Evolutionary conservation across 2,329 filamentous ascomycete genomes (phyloP), one percentile per base, ranked within the genome.

Genomic region (Stachybotrys elegans): DNA sequence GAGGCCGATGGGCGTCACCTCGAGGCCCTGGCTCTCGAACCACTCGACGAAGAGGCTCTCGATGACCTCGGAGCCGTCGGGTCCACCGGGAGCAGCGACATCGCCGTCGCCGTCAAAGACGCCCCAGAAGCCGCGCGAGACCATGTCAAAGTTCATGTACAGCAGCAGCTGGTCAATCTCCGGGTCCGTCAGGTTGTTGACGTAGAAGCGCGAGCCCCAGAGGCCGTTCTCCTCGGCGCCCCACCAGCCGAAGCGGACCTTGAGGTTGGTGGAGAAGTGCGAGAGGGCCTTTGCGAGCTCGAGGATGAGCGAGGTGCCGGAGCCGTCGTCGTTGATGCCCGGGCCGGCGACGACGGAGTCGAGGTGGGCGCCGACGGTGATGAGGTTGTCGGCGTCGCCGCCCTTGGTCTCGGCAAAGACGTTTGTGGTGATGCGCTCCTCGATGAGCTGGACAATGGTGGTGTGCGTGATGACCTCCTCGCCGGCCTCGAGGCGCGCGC

Each of bases 241-340:
- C 69, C 70, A 72, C 65, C 67, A 73, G 0, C 57, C 63, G 37
- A 72, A 71, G 4, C 68, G 59, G 3, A 71, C 58, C 49, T 64
- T 65, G 50, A 61, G 54, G 16, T 60, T 63, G n/a, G 57, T 59
- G 5, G 54, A 55, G 40, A 57, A 64, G 40, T 70, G 59, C 16
- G 58, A 47, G 16, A 69, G 60, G 14, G 56, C 65, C 6, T 62
- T 63, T 43, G 67, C 67, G 7, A 70, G 54, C 42, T 72, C 67
- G 1, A 73, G 56, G 20, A 71, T 55, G 0, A 67, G 61, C 0
- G 67, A 59, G 1, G 62, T 62, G 12, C 70, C 70, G 0, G 65
- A 70, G 5, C 70, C 70, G 42, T 73, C 69, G 37, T 73, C 70
- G 40, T 73, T 73, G 47, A 73, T 67, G 3, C 70, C 70, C 0